Evolutionary conservation across 331 rosid genomes (phyloP).

Genomic region (Malus hybrid): DNA sequence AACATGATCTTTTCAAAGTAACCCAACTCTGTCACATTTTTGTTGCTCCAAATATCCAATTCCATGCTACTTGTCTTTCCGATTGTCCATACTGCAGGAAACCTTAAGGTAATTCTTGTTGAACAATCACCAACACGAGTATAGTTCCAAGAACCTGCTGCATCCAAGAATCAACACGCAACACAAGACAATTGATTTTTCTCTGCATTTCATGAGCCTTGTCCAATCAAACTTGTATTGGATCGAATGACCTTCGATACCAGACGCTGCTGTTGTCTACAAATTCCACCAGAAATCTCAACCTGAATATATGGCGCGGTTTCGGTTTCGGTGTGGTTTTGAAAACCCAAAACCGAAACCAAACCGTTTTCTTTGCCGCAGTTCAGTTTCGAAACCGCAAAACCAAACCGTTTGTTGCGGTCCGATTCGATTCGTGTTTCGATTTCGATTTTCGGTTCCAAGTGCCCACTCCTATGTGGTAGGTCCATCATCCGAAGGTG

Average conservation of each 20-base stretch:
- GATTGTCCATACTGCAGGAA: constrained; percentile 46
- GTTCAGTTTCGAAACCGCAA: no score
- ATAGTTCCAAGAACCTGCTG: background rate
- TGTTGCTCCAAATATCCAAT: constrained; percentile 54
- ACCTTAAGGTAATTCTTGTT: constrained; percentile 28
- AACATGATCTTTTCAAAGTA: constrained; percentile 40
- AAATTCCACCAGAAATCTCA: constrained; percentile 34
- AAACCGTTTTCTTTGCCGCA: no score
- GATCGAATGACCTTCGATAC: constrained; percentile 18
- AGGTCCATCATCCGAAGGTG: no score
- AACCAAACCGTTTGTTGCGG: no score
- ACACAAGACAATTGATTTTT: constrained; percentile 21
- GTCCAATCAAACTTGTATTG: constrained; percentile 36
- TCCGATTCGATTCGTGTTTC: no score
- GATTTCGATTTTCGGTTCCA: no score
- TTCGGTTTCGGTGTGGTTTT: no score
- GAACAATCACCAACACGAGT: constrained; percentile 46
- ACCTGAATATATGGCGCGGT: background rate
- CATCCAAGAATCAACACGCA: constrained; percentile 24
- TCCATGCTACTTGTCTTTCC: constrained; percentile 25
- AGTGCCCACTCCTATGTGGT: no score
- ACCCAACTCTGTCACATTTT: constrained; percentile 17
- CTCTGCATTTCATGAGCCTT: constrained; percentile 55
- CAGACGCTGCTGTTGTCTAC: background rate
- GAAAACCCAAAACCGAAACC: no score